These are phyloP conservation scores for Herpotrichia juniperi DNA, from an alignment of 2,329 filamentous ascomycete species.

Conservation along the genomic window DNA sequence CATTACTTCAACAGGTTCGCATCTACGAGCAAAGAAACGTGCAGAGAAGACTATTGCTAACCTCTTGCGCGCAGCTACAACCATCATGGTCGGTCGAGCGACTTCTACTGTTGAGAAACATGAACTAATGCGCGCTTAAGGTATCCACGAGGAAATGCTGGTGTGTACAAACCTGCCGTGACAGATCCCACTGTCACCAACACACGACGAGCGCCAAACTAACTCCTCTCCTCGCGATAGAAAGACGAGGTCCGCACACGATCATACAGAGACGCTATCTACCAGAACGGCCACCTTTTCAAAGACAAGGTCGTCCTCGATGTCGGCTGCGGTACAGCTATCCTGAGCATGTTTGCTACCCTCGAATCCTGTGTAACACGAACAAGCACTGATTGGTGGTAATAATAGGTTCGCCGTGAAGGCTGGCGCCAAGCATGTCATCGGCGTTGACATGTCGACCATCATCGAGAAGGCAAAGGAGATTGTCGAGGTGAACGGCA, in stretches of 20 bases:
- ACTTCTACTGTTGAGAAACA: constrained; percentile 34
- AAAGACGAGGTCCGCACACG: constrained; percentile 98
- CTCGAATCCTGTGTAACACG: constrained; percentile 16
- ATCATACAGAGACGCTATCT: constrained; percentile 96
- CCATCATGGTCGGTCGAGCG: constrained; percentile 79
- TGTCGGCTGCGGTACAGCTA: constrained; percentile 95
- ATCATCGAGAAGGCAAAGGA: constrained; percentile 98
- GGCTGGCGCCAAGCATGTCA: constrained; percentile 97
- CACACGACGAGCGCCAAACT: constrained; percentile 8
- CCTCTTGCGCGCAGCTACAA: constrained; percentile 73
- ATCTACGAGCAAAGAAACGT: constrained; percentile 8
- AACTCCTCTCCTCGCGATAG: constrained; percentile 52
- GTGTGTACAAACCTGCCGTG: constrained; percentile 61
- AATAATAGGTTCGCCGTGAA: constrained; percentile 87
- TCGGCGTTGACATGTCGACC: constrained; percentile 99
- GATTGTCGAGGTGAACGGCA: constrained; percentile 90
- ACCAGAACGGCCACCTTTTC: constrained; percentile 94
- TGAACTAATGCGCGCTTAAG: constrained; percentile 58
- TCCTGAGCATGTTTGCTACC: constrained; percentile 88
- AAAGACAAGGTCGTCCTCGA: constrained; percentile 94
- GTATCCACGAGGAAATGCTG: constrained; percentile 98
- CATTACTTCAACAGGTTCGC: constrained; percentile 97
- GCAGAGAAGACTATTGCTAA: constrained; percentile 43
- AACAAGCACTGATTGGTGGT: constrained; percentile 21
- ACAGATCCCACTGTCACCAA: constrained; percentile 8